These are phyloP conservation scores for Globisporangium radiosum DNA, from an alignment of 352 stramenopile species.

Conservation along the genomic window DNA sequence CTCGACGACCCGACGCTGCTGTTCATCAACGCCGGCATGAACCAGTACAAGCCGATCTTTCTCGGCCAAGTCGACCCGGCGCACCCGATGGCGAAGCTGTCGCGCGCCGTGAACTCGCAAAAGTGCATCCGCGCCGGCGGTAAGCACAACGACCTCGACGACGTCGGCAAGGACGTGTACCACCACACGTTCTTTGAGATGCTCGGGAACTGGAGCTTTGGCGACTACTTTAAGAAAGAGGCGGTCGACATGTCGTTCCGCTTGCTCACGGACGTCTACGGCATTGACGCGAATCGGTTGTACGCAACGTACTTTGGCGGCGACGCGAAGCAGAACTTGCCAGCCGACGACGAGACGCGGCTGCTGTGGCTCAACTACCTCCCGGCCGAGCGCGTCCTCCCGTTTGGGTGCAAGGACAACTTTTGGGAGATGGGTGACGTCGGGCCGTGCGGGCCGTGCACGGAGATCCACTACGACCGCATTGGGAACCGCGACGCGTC, in stretches of 20 bases:
- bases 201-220: slow-evolving; percentile 98
- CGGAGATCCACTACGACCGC: slow-evolving; percentile 99
- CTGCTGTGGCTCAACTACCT: slow-evolving; percentile 88
- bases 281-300: slow-evolving; percentile 88
- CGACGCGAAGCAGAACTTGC: slow-evolving; percentile 77
- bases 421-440: slow-evolving; percentile 99
- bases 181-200: slow-evolving; percentile 99
- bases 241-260: slow-evolving; percentile 96
- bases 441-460: slow-evolving; percentile 98
- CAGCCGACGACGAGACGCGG: slow-evolving; percentile 90
- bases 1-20: slow-evolving; percentile 98
- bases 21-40: slow-evolving; percentile 99
- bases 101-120: slow-evolving; percentile 94
- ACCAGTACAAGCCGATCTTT: slow-evolving; percentile 99
- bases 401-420: slow-evolving; percentile 96
- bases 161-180: slow-evolving; percentile 98
- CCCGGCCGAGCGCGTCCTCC: slow-evolving; percentile 86
- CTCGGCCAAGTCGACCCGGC: slow-evolving; percentile 94
- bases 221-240: slow-evolving; percentile 99
- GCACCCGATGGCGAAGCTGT: slow-evolving; percentile 89
- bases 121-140: slow-evolving; percentile 99
- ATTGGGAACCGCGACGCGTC: slow-evolving; percentile 92
- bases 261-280: slow-evolving; percentile 95
- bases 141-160: slow-evolving; percentile 99
- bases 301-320: slow-evolving; percentile 99